phyloP scores from a whole-genome alignment of 164 flowering plant species.

The Dillenia suffruticosa region DNA sequence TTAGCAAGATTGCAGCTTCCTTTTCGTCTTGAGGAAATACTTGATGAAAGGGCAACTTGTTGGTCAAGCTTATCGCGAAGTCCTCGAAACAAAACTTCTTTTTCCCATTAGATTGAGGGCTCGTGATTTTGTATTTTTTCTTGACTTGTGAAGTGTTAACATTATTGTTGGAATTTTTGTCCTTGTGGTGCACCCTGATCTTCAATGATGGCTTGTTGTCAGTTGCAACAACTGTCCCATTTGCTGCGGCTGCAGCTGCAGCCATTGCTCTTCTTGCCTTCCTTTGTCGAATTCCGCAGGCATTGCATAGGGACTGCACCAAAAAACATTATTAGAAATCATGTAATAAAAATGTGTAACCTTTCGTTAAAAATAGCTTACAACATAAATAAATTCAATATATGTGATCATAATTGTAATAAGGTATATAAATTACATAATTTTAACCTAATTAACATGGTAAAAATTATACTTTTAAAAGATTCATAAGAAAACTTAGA shows the following conservation, averaged over 20 bases:
- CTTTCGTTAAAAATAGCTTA: no score
- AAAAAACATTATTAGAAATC: not conserved
- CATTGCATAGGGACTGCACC: conserved; percentile 80
- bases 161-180: conserved; percentile 24
- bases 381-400: no score
- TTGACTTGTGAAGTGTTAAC: conserved; percentile 21
- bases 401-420: not conserved
- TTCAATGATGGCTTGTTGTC: conserved; percentile 7
- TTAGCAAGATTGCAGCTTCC: conserved; percentile 89
- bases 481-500: no score
- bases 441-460: no score
- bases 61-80: conserved; percentile 44
- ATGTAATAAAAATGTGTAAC: not conserved
- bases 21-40: conserved; percentile 90
- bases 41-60: conserved; percentile 44
- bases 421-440: not conserved
- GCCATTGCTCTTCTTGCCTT: conserved; percentile 72
- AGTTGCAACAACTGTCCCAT: conserved; percentile 10
- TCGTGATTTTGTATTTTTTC: conserved; percentile 41
- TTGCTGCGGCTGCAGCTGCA: conserved; percentile 52
- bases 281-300: conserved; percentile 86
- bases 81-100: conserved; percentile 60
- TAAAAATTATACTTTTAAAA: no score
- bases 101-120: conserved; percentile 4
- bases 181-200: conserved; percentile 26